These are phyloP conservation scores for Lanzia echinophila DNA, from an alignment of 2,329 filamentous ascomycete species.

Conservation along the genomic window DNA sequence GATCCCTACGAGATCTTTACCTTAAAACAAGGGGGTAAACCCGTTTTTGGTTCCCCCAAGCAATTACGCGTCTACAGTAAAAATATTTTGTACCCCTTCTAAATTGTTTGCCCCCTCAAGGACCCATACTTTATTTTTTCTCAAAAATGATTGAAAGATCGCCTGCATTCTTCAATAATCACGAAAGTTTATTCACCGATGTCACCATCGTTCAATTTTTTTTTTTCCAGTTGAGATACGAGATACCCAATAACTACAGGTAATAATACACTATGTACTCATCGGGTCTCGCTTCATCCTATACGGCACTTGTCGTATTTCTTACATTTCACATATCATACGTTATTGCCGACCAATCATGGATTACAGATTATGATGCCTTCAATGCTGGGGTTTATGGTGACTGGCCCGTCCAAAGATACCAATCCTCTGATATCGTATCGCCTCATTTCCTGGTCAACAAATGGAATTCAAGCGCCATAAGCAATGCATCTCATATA, in stretches of 20 bases:
- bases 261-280: neutral
- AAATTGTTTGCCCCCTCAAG: no score
- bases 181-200: conserved; percentile 6
- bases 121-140: neutral
- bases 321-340: neutral
- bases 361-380: conserved; percentile 2
- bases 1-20: no score
- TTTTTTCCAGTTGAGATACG: neutral
- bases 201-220: conserved; percentile 2
- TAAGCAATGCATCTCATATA: conserved; percentile 4
- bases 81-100: no score
- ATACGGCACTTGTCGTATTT: neutral
- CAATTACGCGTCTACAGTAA: no score
- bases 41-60: no score
- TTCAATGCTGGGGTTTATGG: conserved; percentile 2
- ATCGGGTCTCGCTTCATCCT: neutral
- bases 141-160: neutral
- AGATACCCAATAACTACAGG: neutral
- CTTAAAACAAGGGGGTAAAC: no score
- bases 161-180: neutral
- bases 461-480: conserved; percentile 1
- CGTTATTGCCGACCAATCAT: neutral
- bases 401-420: neutral
- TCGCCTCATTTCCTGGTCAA: conserved; percentile 5
- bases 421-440: neutral